Evolutionary conservation across 805 yeast species (phyloP), one percentile per base, ranked within the genome.

Genomic region (Yarrowia porcina): DNA sequence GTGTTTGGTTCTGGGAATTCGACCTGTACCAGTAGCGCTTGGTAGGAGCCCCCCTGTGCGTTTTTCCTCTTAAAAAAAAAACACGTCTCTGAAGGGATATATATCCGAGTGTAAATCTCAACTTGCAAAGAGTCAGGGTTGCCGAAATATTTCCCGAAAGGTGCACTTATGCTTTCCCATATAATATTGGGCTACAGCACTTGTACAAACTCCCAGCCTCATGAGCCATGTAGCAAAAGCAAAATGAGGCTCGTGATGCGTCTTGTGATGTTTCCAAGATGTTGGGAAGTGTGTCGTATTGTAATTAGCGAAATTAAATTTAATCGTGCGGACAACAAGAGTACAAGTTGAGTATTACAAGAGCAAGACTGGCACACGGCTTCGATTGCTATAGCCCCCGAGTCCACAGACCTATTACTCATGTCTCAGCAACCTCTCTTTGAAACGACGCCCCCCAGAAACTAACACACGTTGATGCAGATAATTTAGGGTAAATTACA

Each of bases 301-400:
- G n/a, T n/a, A n/a, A n/a, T n/a, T n/a, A n/a, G 33, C 49, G 49
- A 44, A 44, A 44, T 44, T 44, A 44, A 44, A 44, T 44, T 44
- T n/a, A 27, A 44, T n/a, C 11, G 5, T 39, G 5, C 17, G 44
- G 18, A 13, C 8, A 32, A 12, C 15, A 32, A 15, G n/a, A n/a
- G n/a, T n/a, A n/a, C n/a, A n/a, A n/a, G n/a, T n/a, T n/a, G n/a
- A n/a, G n/a, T n/a, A n/a, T n/a, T n/a, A n/a, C n/a, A n/a, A n/a
- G n/a, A n/a, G n/a, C n/a, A n/a, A n/a, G n/a, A n/a, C n/a, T n/a
- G n/a, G n/a, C n/a, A n/a, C n/a, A 6, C 30, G 30, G 9, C 33
- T 30, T 30, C 12, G 33, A 5, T 30, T 30, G 33, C 33, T 32
- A 13, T n/a, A n/a, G n/a, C n/a, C n/a, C n/a, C n/a, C n/a, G n/a